Evolutionary conservation across 306 rosid genomes (phyloP).

Genomic region (Begonia loranthoides): DNA sequence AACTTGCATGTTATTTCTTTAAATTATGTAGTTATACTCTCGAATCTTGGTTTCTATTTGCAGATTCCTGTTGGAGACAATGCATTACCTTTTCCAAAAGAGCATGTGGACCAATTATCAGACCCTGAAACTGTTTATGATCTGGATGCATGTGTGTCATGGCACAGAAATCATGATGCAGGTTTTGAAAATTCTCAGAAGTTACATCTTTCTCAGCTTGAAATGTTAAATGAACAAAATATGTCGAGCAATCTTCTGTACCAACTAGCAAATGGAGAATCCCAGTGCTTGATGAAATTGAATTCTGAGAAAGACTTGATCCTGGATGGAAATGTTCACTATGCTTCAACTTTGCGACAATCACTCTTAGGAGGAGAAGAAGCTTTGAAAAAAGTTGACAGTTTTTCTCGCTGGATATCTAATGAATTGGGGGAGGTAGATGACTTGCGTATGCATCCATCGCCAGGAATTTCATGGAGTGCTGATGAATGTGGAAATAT

Average conservation of each 20-base stretch:
- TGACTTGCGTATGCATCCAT: conserved; percentile 60
- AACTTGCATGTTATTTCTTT: too few species aligned
- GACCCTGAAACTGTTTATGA: conserved; percentile 34
- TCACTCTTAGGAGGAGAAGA: conserved; percentile 49
- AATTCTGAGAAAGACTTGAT: conserved; percentile 25
- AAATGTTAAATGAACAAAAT: conserved; percentile 24
- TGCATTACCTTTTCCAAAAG: conserved; percentile 29
- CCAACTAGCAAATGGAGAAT: conserved; percentile 29
- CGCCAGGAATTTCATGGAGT: conserved; percentile 72
- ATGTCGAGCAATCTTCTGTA: conserved; percentile 17
- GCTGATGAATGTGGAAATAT: conserved; percentile 55
- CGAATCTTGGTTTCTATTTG: conserved; percentile 12
- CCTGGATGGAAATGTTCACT: conserved; percentile 35
- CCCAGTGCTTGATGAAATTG: conserved; percentile 12
- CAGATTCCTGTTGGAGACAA: conserved; percentile 53
- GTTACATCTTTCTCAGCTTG: conserved; percentile 17
- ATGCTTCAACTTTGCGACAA: conserved; percentile 37
- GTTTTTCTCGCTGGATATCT: conserved; percentile 75
- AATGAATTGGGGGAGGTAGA: conserved; percentile 73
- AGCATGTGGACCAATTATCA: conserved; percentile 30
- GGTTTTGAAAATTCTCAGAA: conserved; percentile 22
- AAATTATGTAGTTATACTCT: not conserved
- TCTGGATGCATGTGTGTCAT: conserved; percentile 16
- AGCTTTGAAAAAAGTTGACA: conserved; percentile 80
- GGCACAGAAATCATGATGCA: conserved; percentile 15